Percentiles rank a stretch among this genome's conserved stretches.
These are phyloP conservation scores for Trypanosoma cruzi DNA, from an alignment of 208 protist species.

Conservation along the genomic window DNA sequence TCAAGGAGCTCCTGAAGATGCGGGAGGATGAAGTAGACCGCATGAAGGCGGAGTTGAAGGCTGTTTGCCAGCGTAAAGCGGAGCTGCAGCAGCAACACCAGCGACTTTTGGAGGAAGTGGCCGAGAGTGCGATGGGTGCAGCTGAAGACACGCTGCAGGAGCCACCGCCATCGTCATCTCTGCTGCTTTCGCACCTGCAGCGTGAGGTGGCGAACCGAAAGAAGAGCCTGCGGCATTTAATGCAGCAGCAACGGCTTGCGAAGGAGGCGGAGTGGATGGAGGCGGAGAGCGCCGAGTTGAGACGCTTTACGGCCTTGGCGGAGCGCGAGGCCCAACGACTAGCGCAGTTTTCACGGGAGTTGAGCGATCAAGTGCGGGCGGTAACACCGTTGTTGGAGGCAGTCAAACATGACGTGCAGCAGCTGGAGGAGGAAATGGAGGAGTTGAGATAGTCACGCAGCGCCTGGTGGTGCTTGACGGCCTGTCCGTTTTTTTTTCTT, in stretches of 20 bases:
- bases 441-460: not conserved
- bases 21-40: constrained; percentile 3
- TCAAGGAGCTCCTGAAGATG: constrained; percentile 11
- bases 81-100: constrained; percentile 20
- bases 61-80: constrained; percentile 7
- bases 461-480: constrained; percentile 5
- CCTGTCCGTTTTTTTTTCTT: constrained; percentile 18
- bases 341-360: not conserved
- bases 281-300: constrained; percentile 13
- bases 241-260: constrained; percentile 1
- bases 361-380: constrained; percentile 11
- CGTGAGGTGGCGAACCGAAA: constrained; percentile 6
- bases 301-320: not conserved
- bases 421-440: constrained; percentile 8
- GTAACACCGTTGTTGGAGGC: constrained; percentile 17
- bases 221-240: constrained; percentile 7
- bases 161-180: not conserved
- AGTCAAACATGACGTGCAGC: constrained; percentile 13
- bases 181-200: constrained; percentile 5
- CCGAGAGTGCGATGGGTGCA: not conserved
- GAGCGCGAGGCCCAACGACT: constrained; percentile 7
- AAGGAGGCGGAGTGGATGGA: constrained; percentile 10
- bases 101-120: constrained; percentile 11
- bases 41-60: constrained; percentile 23
- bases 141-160: not conserved